phyloP scores from a whole-genome alignment of 192 early-diverging fungal species.

The Paraglomus brasilianum region DNA sequence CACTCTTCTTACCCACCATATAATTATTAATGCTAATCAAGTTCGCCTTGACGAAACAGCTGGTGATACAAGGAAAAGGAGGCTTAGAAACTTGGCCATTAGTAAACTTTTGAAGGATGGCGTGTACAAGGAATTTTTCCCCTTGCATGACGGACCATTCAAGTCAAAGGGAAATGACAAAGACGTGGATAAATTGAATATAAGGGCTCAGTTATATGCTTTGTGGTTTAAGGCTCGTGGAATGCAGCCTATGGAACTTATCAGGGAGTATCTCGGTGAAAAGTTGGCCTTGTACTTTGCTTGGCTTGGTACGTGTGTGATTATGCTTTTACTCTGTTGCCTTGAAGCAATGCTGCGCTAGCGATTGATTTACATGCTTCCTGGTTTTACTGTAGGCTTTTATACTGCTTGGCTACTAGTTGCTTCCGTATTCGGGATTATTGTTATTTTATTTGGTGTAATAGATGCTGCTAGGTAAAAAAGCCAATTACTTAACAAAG shows the following conservation, averaged over 20 bases:
- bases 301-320: conserved; percentile 48
- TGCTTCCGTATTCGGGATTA: conserved; percentile 50
- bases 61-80: conserved; percentile 33
- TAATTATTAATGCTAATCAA: conserved; percentile 22
- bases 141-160: conserved; percentile 59
- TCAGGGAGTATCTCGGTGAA: conserved; percentile 70
- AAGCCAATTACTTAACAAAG: not conserved
- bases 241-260: conserved; percentile 48
- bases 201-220: conserved; percentile 43
- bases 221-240: conserved; percentile 43
- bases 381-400: conserved; percentile 36
- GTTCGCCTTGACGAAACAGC: conserved; percentile 32
- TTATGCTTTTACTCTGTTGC: not conserved
- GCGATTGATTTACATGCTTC: conserved; percentile 3
- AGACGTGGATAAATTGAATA: conserved; percentile 36
- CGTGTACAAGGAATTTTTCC: conserved; percentile 46
- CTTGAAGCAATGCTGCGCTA: not conserved
- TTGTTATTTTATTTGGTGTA: conserved; percentile 54
- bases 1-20: conserved; percentile 28
- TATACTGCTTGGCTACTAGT: conserved; percentile 59
- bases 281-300: conserved; percentile 67
- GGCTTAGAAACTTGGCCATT: conserved; percentile 42
- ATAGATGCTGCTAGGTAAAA: not conserved
- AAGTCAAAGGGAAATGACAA: conserved; percentile 30
- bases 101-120: conserved; percentile 43